Base-by-base conservation (phyloP, 345 rosid genomes). In the Physaria fendleri region DNA sequence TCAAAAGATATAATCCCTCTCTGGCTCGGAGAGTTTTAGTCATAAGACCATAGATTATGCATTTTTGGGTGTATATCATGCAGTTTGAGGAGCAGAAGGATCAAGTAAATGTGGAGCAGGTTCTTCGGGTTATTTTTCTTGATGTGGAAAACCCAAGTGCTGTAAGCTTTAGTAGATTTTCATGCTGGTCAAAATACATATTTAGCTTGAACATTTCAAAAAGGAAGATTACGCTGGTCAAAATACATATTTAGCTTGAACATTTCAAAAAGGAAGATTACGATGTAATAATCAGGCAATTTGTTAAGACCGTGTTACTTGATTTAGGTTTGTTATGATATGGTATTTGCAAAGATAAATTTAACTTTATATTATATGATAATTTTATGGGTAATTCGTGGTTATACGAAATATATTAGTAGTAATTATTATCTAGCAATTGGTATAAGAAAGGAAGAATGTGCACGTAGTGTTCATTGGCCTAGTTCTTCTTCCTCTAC, bases 71-170 rank as follows among this genome's bases (percentile, higher is more conserved):
- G 8, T 47, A 56, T 43, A 4, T 55, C n/a, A 30, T 76, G 40
- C 76, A 94, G 99, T 94, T 94, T 76, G 99, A 94, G 18, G 99
- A 94, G 51, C 96, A 89, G 71, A 85, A 76, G 70, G 90, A 94
- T 64, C 83, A 83, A 78, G 95, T 90, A 12, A 70, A 80, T 6
- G 78, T 85, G 41, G 99, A 94, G 71, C 72, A 78, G 56, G 83
- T 94, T 57, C 66, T 90, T 66, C 82, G 82, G 33, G 99, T 94
- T 49, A 79, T 90, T 48, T 94, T 85, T 64, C 56, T 94, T 27
- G 92, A 87, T 53, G 81, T 77, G 0, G 78, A 71, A n/a, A 80
- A 78, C n/a, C 78, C 95, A 27, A 76, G 80, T 70, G 81, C 90
- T 27, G 99, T 94, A 74, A 85, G 59, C 40, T 29, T 55, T 61